Conservation (phyloP, 2,329 filamentous ascomycete species). For the Madurella fahalii region DNA sequence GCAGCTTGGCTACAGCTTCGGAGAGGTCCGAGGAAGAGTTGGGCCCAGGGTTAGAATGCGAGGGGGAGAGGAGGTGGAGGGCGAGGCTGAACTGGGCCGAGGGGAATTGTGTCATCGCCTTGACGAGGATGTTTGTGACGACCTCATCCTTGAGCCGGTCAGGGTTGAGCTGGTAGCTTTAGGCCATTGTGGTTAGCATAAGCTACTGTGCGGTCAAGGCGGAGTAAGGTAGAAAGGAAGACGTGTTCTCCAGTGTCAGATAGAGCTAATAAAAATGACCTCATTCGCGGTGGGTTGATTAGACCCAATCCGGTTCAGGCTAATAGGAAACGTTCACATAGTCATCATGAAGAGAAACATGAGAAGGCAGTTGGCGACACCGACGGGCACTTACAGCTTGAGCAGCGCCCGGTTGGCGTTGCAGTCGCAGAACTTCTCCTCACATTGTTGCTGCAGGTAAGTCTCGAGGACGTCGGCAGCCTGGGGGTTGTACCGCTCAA, state of each 20-base stretch:
- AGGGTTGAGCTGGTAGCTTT: conserved; percentile 98
- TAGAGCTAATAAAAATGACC: conserved; percentile 71
- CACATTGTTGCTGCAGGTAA: conserved; percentile 92
- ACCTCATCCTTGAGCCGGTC: conserved; percentile 95
- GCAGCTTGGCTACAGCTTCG: conserved; percentile 87
- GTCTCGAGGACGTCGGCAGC: conserved; percentile 90
- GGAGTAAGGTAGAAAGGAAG: not conserved
- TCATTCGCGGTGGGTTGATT: conserved; percentile 56
- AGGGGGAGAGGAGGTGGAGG: conserved; percentile 86
- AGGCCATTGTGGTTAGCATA: conserved; percentile 1
- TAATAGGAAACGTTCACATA: conserved; percentile 97
- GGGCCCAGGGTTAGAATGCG: conserved; percentile 64
- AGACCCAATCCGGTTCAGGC: conserved; percentile 60
- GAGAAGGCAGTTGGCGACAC: conserved; percentile 13
- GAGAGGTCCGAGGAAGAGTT: conserved; percentile 66
- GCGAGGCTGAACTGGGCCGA: conserved; percentile 91
- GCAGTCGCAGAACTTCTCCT: conserved; percentile 88
- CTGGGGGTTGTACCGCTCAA: conserved; percentile 98
- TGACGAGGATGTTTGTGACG: conserved; percentile 98
- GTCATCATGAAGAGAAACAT: conserved; percentile 61
- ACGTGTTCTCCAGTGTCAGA: conserved; percentile 51
- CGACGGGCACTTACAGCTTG: conserved; percentile 75
- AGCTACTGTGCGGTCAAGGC: not conserved
- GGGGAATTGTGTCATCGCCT: conserved; percentile 95
- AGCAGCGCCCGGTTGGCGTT: conserved; percentile 94